A percentile compares a stretch with the other conserved stretches of the same genome.
phyloP scores from a whole-genome alignment of 2,329 filamentous ascomycete species.

The Penicillium sp. region DNA sequence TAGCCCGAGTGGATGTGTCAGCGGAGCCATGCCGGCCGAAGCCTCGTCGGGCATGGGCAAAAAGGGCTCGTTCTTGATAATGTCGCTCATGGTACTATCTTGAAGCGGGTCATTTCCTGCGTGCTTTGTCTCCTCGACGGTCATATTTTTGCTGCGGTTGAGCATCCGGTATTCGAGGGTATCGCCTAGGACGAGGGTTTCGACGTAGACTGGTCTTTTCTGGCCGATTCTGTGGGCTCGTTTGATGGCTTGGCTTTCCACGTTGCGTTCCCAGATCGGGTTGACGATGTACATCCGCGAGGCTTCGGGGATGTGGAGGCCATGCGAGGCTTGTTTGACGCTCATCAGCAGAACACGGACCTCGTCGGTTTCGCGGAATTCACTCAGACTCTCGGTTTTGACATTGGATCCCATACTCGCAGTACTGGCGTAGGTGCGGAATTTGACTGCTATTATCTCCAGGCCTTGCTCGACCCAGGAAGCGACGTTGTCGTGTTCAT shows the following conservation, averaged over 20 bases:
- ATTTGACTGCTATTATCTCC: constrained; percentile 66
- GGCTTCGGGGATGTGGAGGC: constrained; percentile 78
- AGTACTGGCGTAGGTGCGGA: constrained; percentile 56
- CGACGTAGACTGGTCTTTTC: constrained; percentile 72
- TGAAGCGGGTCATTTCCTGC: constrained; percentile 60
- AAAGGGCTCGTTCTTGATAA: constrained; percentile 58
- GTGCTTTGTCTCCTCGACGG: constrained; percentile 56
- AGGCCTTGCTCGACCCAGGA: constrained; percentile 82
- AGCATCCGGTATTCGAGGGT: constrained; percentile 86
- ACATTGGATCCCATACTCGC: constrained; percentile 59
- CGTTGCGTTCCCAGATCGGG: constrained; percentile 77
- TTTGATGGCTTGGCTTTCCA: constrained; percentile 89
- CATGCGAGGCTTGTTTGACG: constrained; percentile 82
- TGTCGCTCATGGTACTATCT: constrained; percentile 57
- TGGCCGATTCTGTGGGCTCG: constrained; percentile 87
- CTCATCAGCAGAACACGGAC: constrained; percentile 87
- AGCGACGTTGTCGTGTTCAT: constrained; percentile 82
- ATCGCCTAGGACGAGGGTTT: constrained; percentile 76
- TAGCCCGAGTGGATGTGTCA: constrained; percentile 34
- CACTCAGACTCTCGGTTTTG: constrained; percentile 72
- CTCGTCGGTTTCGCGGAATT: constrained; percentile 69
- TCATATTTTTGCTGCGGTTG: constrained; percentile 71
- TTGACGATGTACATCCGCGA: constrained; percentile 87
- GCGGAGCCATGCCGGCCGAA: constrained; percentile 26
- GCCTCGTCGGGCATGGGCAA: constrained; percentile 43